These are phyloP conservation scores for Chlamydomonas reinhardtii DNA, from an alignment of 163 green algal genomes.

Conservation along the genomic window DNA sequence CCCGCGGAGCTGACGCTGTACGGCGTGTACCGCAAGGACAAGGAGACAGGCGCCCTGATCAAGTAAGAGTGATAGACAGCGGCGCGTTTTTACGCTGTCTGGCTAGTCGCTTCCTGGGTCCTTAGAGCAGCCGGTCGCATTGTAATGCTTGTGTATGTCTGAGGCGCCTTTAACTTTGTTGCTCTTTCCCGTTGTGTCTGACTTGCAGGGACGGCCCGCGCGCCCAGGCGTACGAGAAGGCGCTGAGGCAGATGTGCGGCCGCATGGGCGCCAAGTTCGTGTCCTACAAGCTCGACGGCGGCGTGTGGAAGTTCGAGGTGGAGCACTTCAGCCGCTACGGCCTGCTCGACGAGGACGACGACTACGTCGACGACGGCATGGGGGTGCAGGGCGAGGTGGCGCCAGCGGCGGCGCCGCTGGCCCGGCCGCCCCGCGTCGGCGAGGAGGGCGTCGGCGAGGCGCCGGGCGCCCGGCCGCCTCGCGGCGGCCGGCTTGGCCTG, in stretches of 20 bases:
- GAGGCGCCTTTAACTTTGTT: no score
- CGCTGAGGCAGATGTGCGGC: constrained; percentile 56
- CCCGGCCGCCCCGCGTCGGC: background rate
- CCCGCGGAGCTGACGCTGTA: constrained; percentile 82
- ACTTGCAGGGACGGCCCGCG: constrained; percentile 34
- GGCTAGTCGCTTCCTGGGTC: no score
- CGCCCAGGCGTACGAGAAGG: constrained; percentile 55
- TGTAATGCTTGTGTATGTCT: no score
- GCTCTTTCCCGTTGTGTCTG: no score
- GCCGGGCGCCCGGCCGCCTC: background rate
- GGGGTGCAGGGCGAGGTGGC: no score
- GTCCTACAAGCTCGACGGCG: constrained; percentile 79
- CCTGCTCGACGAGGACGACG: constrained; percentile 68
- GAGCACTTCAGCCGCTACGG: constrained; percentile 94
- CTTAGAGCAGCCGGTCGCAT: no score
- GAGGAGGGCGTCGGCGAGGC: constrained; percentile 43
- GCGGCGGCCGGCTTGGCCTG: background rate
- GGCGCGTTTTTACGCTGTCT: no score
- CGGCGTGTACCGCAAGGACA: constrained; percentile 76
- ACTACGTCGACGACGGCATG: constrained; percentile 42
- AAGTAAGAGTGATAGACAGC: no score
- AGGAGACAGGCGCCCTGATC: constrained; percentile 66
- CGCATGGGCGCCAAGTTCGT: constrained; percentile 84
- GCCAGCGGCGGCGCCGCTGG: background rate
- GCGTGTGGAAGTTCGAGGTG: constrained; percentile 89